Evolutionary conservation across 139 green algal genomes (phyloP), one percentile per base, ranked within the genome.

Genomic region (Haematococcus lacustris): DNA sequence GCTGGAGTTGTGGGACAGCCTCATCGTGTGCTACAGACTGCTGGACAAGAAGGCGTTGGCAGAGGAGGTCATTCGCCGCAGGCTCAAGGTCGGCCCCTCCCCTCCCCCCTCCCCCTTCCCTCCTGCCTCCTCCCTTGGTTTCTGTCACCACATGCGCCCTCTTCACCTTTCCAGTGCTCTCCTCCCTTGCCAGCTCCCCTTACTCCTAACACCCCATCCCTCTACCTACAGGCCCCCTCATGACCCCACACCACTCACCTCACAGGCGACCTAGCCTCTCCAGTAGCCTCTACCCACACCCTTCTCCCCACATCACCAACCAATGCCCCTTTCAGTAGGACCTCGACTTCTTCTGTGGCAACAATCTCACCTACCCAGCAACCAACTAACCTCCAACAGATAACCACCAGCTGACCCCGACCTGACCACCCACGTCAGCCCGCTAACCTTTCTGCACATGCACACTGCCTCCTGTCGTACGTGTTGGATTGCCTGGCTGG

Each of bases 11-110:
- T 98, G 93, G 93, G 93, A 97, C 74, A 70, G 72, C 53, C 78
- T 96, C 0, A 90, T 96, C 57, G 67, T 90, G 33, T 98, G 93
- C 87, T 96, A 96, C 87, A 82, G 80, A 30, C 77, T 97, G 73
- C 78, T 97, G 68, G 87, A 83, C 50, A 97, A 97, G 80, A 81
- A 77, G 17, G 23, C 41, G 13, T 59, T 79, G 67, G 90, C 89
- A 1, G 83, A 90, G 74, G 78, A 88, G 71, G 66, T 97, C 17
- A 82, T 97, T 17, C 68, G 59, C 33, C 38, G 77, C 33, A 73
- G 89, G 37, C 76, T 97, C 13, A 73, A 91, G 78, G 82, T 85
- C 34, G 9, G 75, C 26, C 21, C 77, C 26, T 34, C 53, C 30
- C 53, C 43, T 53, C n/a, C n/a, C n/a, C n/a, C n/a, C n/a, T n/a